Conservation (phyloP, 306 rosid species). For the Cucumis cinereus region DNA sequence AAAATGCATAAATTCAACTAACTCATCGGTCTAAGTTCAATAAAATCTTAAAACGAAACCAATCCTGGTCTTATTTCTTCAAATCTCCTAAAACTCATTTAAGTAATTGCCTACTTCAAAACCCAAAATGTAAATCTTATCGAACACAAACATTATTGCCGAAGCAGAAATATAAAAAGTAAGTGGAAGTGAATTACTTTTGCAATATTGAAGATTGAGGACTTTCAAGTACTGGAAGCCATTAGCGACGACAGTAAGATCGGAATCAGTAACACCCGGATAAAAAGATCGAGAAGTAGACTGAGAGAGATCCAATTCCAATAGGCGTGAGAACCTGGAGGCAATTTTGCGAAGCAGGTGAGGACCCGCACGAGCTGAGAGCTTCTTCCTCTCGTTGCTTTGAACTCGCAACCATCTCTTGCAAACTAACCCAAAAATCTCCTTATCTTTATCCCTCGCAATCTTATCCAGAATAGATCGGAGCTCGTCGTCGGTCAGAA, state of each 20-base stretch:
- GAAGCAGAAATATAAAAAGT: neutral
- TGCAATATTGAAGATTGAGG: slow-evolving; percentile 66
- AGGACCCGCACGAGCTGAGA: slow-evolving; percentile 80
- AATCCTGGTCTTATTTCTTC: neutral
- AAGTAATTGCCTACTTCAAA: neutral
- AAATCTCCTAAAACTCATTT: neutral
- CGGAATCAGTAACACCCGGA: slow-evolving; percentile 85
- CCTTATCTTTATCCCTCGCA: slow-evolving; percentile 57
- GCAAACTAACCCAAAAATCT: slow-evolving; percentile 72
- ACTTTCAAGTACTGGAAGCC: slow-evolving; percentile 56
- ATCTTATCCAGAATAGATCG: slow-evolving; percentile 55
- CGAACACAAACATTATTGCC: neutral
- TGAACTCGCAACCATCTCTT: slow-evolving; percentile 82
- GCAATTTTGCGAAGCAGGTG: slow-evolving; percentile 83
- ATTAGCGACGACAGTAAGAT: slow-evolving; percentile 57
- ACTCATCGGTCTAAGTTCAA: neutral
- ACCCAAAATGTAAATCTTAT: neutral
- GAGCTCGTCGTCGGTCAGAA: slow-evolving; percentile 68
- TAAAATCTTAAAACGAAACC: neutral
- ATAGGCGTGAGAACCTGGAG: slow-evolving; percentile 56
- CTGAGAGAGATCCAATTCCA: slow-evolving; percentile 74
- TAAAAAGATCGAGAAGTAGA: slow-evolving; percentile 85
- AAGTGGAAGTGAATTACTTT: slow-evolving; percentile 25
- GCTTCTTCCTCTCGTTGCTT: slow-evolving; percentile 87
- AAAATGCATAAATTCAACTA: neutral